Base-by-base conservation (phyloP, 768 basidiomycete species). In the Mycena rosella region DNA sequence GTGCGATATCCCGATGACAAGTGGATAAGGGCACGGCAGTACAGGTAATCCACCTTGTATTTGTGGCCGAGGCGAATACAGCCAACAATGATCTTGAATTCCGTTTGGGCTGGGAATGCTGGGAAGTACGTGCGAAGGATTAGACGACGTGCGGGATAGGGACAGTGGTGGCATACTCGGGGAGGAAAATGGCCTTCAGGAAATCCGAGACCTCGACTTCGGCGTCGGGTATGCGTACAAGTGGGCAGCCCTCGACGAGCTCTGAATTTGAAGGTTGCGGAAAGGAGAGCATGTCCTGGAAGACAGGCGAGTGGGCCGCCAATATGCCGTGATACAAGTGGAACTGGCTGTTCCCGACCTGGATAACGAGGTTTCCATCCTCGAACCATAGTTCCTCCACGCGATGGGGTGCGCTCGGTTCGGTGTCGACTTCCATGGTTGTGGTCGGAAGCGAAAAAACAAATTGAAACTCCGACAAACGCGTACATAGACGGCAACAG, bases 401-500 rank as follows among this genome's bases (percentile, higher is more conserved):
- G n/a, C n/a, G n/a, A n/a, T 40, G 38, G 38, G 17, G 10, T 9
- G 9, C 38, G 17, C 22, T 22, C 13, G 44, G 22, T 13, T n/a
- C 7, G 20, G 10, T 18, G 38, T 40, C 38, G 38, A 40, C 38
- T 4, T 40, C 13, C 38, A 40, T 40, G 38, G 8, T 51, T 32
- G 27, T 5, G 8, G 10, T 32, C 14, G 20, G 44, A n/a, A n/a
- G n/a, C n/a, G n/a, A n/a, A n/a, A n/a, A n/a, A n/a, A n/a, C n/a
- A n/a, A 26, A 26, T 29, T 44, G 20, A 22, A 17, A 66, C 34
- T 52, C 44, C 40, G 38, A 11, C 36, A 20, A n/a, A 60, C 26
- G 32, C 32, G 49, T 51, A 51, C 49, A 51, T 15, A 51, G 27
- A 51, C 63, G 20, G 5, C 55, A 48, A n/a, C 59, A 59, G 24